Conservation (phyloP, 345 rosid genomes). For the Gossypium anomalum region DNA sequence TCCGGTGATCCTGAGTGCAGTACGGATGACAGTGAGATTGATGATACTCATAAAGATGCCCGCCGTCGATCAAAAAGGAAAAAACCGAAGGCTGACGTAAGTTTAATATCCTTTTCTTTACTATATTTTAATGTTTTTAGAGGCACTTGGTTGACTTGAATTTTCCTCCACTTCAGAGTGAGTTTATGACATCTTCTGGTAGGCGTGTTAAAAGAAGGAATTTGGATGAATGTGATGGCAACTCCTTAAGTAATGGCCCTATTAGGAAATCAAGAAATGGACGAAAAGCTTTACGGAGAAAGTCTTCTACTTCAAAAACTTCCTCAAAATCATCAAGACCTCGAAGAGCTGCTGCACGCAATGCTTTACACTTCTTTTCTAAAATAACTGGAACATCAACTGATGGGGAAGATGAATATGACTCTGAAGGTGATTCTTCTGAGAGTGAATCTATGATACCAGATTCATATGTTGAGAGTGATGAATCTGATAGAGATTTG, state of each 20-base stretch:
- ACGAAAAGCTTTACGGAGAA: slow-evolving; percentile 47
- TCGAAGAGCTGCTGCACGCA: slow-evolving; percentile 90
- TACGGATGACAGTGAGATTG: slow-evolving; percentile 57
- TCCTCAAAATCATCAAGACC: slow-evolving; percentile 79
- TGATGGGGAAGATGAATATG: slow-evolving; percentile 68
- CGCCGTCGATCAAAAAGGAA: slow-evolving; percentile 70
- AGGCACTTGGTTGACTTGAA: slow-evolving; percentile 11
- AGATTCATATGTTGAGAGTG: slow-evolving; percentile 56
- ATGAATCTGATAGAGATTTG: slow-evolving; percentile 58
- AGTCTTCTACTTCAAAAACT: slow-evolving; percentile 59
- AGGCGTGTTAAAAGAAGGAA: slow-evolving; percentile 87
- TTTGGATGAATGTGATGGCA: slow-evolving; percentile 64
- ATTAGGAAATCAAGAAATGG: slow-evolving; percentile 52
- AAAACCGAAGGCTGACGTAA: slow-evolving; percentile 65
- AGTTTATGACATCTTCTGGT: slow-evolving; percentile 85
- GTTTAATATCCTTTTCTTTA: slow-evolving; percentile 16
- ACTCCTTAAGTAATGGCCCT: slow-evolving; percentile 38
- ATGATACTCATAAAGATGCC: slow-evolving; percentile 50
- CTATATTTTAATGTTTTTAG: background rate
- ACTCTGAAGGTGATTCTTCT: slow-evolving; percentile 62
- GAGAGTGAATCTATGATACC: slow-evolving; percentile 63
- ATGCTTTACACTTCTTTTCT: slow-evolving; percentile 80
- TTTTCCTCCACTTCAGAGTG: slow-evolving; percentile 44
- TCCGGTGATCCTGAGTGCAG: slow-evolving; percentile 63
- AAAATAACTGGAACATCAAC: slow-evolving; percentile 76